Evolutionary conservation across 257 asterid genomes (phyloP), one percentile per base, ranked within the genome.

Genomic region (Solanum infundibuliforme): DNA sequence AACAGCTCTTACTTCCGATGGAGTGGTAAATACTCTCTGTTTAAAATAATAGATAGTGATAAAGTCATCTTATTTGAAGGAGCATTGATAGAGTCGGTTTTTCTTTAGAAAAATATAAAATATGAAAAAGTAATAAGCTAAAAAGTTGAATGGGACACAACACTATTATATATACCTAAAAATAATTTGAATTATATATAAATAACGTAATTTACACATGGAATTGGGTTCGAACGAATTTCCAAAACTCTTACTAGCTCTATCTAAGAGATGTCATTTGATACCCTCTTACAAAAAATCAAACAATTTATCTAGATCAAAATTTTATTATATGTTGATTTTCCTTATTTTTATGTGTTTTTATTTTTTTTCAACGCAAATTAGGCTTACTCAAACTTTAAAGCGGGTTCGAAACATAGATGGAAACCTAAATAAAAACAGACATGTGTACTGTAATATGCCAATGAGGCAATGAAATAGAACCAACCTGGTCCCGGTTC

Each of bases 1-100:
- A 41, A 41, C 3, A 0, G 0, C 1, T 48, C 3, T 5, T 14
- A 2, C 2, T 5, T 48, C 2, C 0, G 60, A 1, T 48, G 1
- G 7, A 48, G 3, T 48, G 7, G 0, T 14, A 48, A 16, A 0
- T 48, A 48, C 1, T 48, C 23, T 48, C 1, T 48, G 1, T 52
- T 52, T 16, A 52, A 5, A 5, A 0, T 52, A 52, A 2, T 52
- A 52, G 46, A 41, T 41, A 10, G 43, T 48, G 1, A 48, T 48
- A 48, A 52, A 52, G 8, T 52, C 0, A 52, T 52, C 1, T 16
- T 48, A 48, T 6, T 0, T 43, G 18, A 12, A 43, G 55, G 55
- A 46, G 20, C 20, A 46, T 5, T 46, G 58, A 13, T 46, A 46
- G 55, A 46, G 20, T 46, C 0, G 0, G 20, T 5, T 46, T 46